Base-by-base conservation (phyloP, 2,329 filamentous ascomycete genomes). In the Clonostachys chloroleuca region DNA sequence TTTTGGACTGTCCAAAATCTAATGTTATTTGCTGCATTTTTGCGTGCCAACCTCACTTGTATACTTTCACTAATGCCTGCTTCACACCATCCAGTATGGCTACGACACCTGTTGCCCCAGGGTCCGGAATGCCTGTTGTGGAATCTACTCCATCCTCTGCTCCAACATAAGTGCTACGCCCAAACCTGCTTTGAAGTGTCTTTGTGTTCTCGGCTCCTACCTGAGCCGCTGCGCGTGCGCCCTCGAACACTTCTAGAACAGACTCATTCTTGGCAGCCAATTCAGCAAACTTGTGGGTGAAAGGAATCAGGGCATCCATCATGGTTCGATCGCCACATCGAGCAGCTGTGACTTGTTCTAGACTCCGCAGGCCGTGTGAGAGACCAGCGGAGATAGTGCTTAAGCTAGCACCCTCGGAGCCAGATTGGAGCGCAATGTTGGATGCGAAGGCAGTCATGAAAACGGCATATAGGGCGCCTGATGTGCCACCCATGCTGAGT, bases 271-370 rank as follows among this genome's bases (percentile, higher is more conserved):
- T 18, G 59, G 83, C 77, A 7, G 72, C 72, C 2, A 74, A 78
- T 48, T 72, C 67, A 5, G 64, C 66, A 13, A 44, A 18, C 12
- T n/a, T 35, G n/a, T 34, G 6, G 42, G 35, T 35, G 30, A 34
- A 44, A 5, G 42, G 42, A 13, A 44, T 18, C 12, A 44, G 34
- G n/a, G 42, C 42, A 35, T 44, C 42, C 42, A 44, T 44, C 17
- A 44, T n/a, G 17, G 42, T 44, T 12, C 42, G 18, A 18, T 44
- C 42, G 6, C 42, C 42, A 3, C n/a, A 7, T 14, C 18, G 13
- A 12, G 42, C 42, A 12, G 42, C 20, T 5, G 42, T 44, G 59
- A 89, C 89, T 53, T 75, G 83, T 39, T 68, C 73, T 48, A 90
- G 67, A 6, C 75, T 75, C 24, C 70, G 61, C 40, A 83, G 68